Percentiles rank a stretch among this genome's conserved stretches.
These are phyloP conservation scores for Gentiana macrophylla DNA, from an alignment of 257 asterid species.

Conservation along the genomic window DNA sequence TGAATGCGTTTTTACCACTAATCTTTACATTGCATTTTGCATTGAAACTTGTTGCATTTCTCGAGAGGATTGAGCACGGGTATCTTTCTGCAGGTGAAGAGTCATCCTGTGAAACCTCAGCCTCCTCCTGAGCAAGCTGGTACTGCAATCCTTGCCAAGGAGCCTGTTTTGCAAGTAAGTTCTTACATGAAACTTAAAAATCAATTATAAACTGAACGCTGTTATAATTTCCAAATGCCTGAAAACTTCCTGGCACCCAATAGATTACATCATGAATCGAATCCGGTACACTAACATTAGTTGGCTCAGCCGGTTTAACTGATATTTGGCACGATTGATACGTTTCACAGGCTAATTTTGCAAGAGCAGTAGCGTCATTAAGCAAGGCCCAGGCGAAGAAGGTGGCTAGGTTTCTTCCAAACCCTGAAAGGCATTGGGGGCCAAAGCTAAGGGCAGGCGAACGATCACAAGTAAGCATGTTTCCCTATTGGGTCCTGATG, in stretches of 20 bases:
- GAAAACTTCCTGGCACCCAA: neutral
- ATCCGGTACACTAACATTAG: neutral
- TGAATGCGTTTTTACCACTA: no score
- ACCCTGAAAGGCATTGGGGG: slow-evolving; percentile 98
- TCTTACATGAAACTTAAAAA: neutral
- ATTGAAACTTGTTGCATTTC: no score
- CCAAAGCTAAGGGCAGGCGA: slow-evolving; percentile 99
- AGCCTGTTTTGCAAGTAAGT: slow-evolving; percentile 72
- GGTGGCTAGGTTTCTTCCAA: slow-evolving; percentile 86
- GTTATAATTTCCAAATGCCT: no score
- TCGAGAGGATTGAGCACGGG: neutral
- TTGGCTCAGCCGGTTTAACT: neutral
- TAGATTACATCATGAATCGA: neutral
- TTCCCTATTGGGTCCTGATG: slow-evolving; percentile 75
- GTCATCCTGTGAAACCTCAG: slow-evolving; percentile 90
- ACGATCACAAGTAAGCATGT: slow-evolving; percentile 69
- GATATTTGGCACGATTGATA: slow-evolving; percentile 3
- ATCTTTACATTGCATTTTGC: no score
- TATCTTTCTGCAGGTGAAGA: slow-evolving; percentile 47
- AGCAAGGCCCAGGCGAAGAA: slow-evolving; percentile 96
- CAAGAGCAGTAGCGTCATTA: slow-evolving; percentile 83
- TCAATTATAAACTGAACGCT: neutral
- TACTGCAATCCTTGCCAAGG: slow-evolving; percentile 73
- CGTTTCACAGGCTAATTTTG: slow-evolving; percentile 59
- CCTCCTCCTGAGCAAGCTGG: slow-evolving; percentile 64